A percentile compares a stretch with the other conserved stretches of the same genome.
These are phyloP conservation scores for Panus rudis DNA, from an alignment of 768 basidiomycete genomes.

Conservation along the genomic window DNA sequence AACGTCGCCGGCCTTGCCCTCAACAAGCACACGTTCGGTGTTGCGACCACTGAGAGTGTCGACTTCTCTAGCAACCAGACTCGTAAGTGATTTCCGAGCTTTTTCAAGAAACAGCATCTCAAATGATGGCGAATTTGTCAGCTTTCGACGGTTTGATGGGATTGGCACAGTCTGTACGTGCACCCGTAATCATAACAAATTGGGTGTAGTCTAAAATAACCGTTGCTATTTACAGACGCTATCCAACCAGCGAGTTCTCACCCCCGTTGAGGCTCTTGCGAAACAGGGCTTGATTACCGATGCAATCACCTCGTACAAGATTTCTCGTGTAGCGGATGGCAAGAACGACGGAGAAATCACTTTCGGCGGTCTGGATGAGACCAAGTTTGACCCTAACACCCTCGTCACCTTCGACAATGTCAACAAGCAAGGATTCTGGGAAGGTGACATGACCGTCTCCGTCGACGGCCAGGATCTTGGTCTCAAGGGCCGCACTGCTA, in stretches of 20 bases:
- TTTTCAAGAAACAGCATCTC: too few species aligned
- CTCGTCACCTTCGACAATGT: constrained; percentile 58
- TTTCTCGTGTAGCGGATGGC: constrained; percentile 64
- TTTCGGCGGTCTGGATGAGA: constrained; percentile 66
- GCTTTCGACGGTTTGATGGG: constrained; percentile 75
- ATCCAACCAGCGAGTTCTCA: constrained; percentile 56
- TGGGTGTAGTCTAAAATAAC: background rate
- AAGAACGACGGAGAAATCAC: constrained; percentile 75
- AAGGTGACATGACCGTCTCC: constrained; percentile 54
- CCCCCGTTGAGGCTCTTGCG: constrained; percentile 69
- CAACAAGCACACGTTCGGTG: constrained; percentile 59
- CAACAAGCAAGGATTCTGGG: constrained; percentile 73
- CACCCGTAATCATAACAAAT: constrained; percentile 5
- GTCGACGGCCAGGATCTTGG: constrained; percentile 49
- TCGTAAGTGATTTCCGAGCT: constrained; percentile 9
- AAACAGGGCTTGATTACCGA: constrained; percentile 46
- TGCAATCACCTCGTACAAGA: constrained; percentile 74
- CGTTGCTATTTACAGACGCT: constrained; percentile 40
- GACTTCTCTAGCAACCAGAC: constrained; percentile 48
- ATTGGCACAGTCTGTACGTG: constrained; percentile 61
- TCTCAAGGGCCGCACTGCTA: constrained; percentile 59
- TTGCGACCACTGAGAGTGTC: constrained; percentile 47
- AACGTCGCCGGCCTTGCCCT: constrained; percentile 56
- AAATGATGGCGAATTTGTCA: constrained; percentile 9
- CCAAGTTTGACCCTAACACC: constrained; percentile 58